Conservation (phyloP, 257 asterid species). For the Plantago major region DNA sequence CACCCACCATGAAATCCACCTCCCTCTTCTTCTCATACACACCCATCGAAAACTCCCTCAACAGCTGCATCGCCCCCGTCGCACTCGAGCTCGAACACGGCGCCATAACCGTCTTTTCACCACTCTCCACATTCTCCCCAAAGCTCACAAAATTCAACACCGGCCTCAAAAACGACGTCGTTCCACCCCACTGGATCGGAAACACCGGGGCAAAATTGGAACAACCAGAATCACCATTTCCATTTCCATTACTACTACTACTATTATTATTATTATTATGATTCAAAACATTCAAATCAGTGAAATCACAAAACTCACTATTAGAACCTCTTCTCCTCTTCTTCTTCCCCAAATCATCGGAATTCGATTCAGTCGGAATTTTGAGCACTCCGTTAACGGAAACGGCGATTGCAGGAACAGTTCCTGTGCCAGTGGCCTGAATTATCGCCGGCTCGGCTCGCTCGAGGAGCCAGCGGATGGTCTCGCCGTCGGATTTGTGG, state of each 20-base stretch:
- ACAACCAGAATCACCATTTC: slow-evolving; percentile 29
- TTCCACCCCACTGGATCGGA: slow-evolving; percentile 27
- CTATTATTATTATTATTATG: slow-evolving; percentile 28
- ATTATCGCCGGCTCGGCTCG: slow-evolving; percentile 79
- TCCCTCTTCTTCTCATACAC: slow-evolving; percentile 64
- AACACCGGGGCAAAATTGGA: slow-evolving; percentile 63
- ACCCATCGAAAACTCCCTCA: slow-evolving; percentile 57
- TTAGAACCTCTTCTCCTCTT: slow-evolving; percentile 39
- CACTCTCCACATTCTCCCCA: slow-evolving; percentile 14
- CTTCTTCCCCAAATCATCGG: slow-evolving; percentile 33
- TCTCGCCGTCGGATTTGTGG: slow-evolving; percentile 78
- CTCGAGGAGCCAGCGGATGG: slow-evolving; percentile 77
- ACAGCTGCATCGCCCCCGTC: slow-evolving; percentile 35
- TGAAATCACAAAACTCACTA: slow-evolving; percentile 49
- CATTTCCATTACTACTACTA: no score
- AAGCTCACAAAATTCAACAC: slow-evolving; percentile 36
- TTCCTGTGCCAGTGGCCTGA: slow-evolving; percentile 77
- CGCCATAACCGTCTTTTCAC: slow-evolving; percentile 33
- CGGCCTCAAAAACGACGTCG: slow-evolving; percentile 27
- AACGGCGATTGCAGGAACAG: slow-evolving; percentile 74
- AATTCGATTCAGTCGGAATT: slow-evolving; percentile 43
- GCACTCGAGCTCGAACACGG: slow-evolving; percentile 34
- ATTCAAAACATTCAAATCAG: slow-evolving; percentile 35
- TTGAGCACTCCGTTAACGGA: slow-evolving; percentile 71
- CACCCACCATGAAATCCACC: slow-evolving; percentile 68